Evolutionary conservation across 805 yeast genomes (phyloP), one percentile per base, ranked within the genome.

Genomic region (Zygosaccharomyces kombuchaensis): DNA sequence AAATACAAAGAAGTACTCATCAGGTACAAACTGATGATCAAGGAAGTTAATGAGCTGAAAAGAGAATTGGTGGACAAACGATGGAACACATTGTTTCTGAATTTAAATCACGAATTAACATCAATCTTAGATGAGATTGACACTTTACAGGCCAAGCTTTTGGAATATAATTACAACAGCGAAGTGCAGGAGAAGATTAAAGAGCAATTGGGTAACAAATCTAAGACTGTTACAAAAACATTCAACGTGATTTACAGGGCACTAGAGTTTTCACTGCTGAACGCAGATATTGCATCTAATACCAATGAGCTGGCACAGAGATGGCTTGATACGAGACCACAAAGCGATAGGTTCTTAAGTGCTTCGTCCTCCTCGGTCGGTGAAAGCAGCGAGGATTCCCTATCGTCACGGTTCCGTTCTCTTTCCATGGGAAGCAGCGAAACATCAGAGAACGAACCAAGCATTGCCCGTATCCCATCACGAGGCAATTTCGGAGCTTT

Each of bases 81-180:
- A 56, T 82, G 87, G 87, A 64, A 69, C 50, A 72, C 72, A 19
- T 66, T 81, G 2, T 80, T 81, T 50, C 64, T 65, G 22, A 74
- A 69, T 47, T 57, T 81, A 43, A 66, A 77, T 36, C 59, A 66
- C 2, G 78, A 78, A 49, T 57, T 74, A 3, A 55, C 59, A 0
- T 62, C 50, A 32, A 47, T 63, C 25, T 45, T 66, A 23, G 46
- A 52, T 16, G 57, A 49, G 26, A 44, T 66, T 17, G 53, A 57
- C 14, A 48, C 48, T 9, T 34, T 50, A 25, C 52, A 46, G 25
- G 34, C 40, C 13, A 57, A 52, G 35, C 32, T 51, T 13, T 17
- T 26, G 9, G 40, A 36, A 8, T 35, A 45, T 13, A 53, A 48
- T 13, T 46, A 47, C 17, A 44, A 56, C 7, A 23, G 41, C 4